Conservation (phyloP, 805 yeast species). For the Barnettozyma populi region DNA sequence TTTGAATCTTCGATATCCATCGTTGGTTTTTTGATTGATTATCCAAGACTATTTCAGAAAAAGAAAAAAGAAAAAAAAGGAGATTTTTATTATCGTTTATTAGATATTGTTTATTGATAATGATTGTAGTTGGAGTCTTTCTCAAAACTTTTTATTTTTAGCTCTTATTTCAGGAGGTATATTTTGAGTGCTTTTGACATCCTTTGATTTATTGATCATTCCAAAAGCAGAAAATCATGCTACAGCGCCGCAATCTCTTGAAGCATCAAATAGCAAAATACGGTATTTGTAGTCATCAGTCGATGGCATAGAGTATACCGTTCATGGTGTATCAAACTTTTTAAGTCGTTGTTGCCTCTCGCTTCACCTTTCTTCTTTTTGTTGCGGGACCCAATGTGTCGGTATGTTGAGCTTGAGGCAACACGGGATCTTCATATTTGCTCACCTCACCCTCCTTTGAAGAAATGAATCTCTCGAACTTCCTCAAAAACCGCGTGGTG, state of each 20-base stretch:
- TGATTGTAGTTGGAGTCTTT: background rate
- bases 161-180: too few species aligned
- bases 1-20: background rate
- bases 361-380: background rate
- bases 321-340: background rate
- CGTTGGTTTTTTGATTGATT: background rate
- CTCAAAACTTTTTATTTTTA: too few species aligned
- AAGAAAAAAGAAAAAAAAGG: too few species aligned
- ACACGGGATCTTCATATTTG: background rate
- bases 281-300: too few species aligned
- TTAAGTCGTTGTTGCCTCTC: background rate
- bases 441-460: background rate
- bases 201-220: too few species aligned
- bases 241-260: too few species aligned
- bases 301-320: too few species aligned
- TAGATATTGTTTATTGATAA: background rate
- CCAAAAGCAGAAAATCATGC: too few species aligned
- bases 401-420: background rate
- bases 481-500: background rate
- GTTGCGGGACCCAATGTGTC: background rate
- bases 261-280: too few species aligned
- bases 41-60: background rate
- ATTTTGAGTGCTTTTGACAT: too few species aligned
- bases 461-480: conserved; percentile 2
- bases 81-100: background rate